A percentile compares a stretch with the other conserved stretches of the same genome.
Conservation (phyloP, 495 filamentous ascomycete genomes). For the Symbiotaphrina buchneri region DNA sequence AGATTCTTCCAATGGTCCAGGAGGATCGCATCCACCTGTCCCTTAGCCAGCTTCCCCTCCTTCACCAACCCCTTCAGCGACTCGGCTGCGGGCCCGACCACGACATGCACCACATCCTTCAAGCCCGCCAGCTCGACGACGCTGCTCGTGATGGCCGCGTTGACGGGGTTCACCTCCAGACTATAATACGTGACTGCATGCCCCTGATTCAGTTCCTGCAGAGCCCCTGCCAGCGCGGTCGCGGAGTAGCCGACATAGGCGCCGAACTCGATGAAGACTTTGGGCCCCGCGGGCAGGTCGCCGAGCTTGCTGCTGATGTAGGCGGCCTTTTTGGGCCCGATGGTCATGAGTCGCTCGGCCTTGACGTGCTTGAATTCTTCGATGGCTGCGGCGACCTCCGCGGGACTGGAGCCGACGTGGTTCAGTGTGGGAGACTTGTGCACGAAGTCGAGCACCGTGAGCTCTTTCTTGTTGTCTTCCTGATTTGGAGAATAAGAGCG, state of each 20-base stretch:
- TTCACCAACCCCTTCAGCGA: conserved; percentile 29
- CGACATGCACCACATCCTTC: conserved; percentile 36
- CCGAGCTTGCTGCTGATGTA: conserved; percentile 41
- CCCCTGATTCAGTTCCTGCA: too few relatives aligned
- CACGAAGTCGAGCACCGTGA: conserved; percentile 49
- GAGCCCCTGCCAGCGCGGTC: conserved; percentile 33
- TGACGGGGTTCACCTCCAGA: conserved; percentile 44
- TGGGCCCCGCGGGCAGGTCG: conserved; percentile 31
- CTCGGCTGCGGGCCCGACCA: conserved; percentile 38
- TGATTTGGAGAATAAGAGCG: too few relatives aligned
- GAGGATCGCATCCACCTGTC: conserved; percentile 46
- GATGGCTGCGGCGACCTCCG: conserved; percentile 40
- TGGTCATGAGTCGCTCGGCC: conserved; percentile 59
- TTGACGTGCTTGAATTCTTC: conserved; percentile 42
- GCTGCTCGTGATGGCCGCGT: conserved; percentile 34
- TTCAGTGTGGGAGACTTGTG: conserved; percentile 32
- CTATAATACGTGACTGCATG: conserved; percentile 37
- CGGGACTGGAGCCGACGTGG: conserved; percentile 37
- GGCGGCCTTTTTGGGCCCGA: conserved; percentile 48
- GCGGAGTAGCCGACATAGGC: conserved; percentile 67
- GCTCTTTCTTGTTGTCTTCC: conserved; percentile 52
- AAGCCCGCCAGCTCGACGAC: conserved; percentile 48
- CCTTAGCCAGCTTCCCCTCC: conserved; percentile 24
- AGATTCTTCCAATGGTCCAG: conserved; percentile 56
- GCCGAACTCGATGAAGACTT: conserved; percentile 55